Base-by-base conservation (phyloP, 352 stramenopile species). In the Pythium myriotylum region DNA sequence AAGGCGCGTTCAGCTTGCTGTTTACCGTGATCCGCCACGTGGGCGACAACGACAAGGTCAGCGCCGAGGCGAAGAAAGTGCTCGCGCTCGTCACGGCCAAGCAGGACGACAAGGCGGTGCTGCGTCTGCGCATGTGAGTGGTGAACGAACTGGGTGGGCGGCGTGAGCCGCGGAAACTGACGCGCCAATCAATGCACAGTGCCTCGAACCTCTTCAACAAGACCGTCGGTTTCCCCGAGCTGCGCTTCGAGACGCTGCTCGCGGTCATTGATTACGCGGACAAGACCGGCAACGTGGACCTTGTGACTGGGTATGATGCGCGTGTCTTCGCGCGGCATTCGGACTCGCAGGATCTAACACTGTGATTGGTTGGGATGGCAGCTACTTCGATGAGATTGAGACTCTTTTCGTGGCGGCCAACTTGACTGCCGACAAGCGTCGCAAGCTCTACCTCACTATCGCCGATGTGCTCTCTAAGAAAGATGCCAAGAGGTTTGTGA, bases 201-300 rank as follows among this genome's bases (percentile, higher is more conserved):
- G 67, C 79, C 8, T 77, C 84, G 19, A 77, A 78, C 46, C 59
- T 93, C 29, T 92, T 93, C 64, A 95, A 92, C 72, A 88, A 88
- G 67, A 74, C 76, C 41, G 72, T 74, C 37, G 68, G 53, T 17
- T 63, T 90, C 49, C 79, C 79, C 9, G 69, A 77, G 62, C 67
- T 91, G 45, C 84, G 86, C 59, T 89, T 94, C 35, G 76, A 92
- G 40, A 74, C 76, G 42, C 69, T 95, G 16, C 53, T 93, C 37
- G 53, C 65, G 33, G 69, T 92, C 20, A 74, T 95, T 24, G 55
- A 68, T 24, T 86, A 86, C 37, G 84, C 84, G 33, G 72, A 59
- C 45, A 72, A 74, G 54, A 88, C 81, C 1, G 63, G 77, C 60
- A 83, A 91, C 61, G 48, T 84, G 39, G 62, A 82, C 23, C 77